Evolutionary conservation across 2,329 filamentous ascomycete genomes (phyloP), one percentile per base, ranked within the genome.

Genomic region (Monosporascus sp.): DNA sequence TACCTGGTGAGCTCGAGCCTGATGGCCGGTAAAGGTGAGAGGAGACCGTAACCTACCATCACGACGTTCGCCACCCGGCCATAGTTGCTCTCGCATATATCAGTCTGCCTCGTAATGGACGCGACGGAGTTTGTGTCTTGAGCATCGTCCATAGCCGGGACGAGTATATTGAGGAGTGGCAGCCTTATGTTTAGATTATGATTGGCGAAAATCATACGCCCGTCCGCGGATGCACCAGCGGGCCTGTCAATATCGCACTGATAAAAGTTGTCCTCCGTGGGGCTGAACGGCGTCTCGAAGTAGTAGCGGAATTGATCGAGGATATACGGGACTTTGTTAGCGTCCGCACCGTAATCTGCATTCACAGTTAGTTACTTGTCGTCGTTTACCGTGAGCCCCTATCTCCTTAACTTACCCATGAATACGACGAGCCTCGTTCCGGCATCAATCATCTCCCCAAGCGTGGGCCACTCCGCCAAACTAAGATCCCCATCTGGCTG

Each of bases 251-350:
- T 76, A 11, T 73, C 72, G 71, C 89, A 93, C 43, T 78, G 80
- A 63, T 84, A 83, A 63, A 88, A 85, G 17, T 72, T 74, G 0
- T 78, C 69, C 49, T 80, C 72, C 1, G 78, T 80, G 56, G 85
- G 82, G 58, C 88, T 83, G 70, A 80, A 92, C 0, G 80, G 76
- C 45, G 87, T 93, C 67, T 93, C 89, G 74, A 87, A 91, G 59
- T 87, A 79, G 69, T 83, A 84, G 24, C 72, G 70, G 64, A 85
- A 88, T 65, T 88, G 78, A 64, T 81, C 74, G 52, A 87, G 74
- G 51, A 89, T 81, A 64, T 85, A 88, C 26, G 80, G 74, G n/a
- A 82, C 78, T 49, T 72, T 66, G 35, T 63, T 68, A 1, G 71
- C 73, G 56, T 83, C 74, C 53, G 74, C 67, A 49, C 78, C 64